Conservation (phyloP, 1,139 yeast genomes). For the Yamadazyma siamensis region DNA sequence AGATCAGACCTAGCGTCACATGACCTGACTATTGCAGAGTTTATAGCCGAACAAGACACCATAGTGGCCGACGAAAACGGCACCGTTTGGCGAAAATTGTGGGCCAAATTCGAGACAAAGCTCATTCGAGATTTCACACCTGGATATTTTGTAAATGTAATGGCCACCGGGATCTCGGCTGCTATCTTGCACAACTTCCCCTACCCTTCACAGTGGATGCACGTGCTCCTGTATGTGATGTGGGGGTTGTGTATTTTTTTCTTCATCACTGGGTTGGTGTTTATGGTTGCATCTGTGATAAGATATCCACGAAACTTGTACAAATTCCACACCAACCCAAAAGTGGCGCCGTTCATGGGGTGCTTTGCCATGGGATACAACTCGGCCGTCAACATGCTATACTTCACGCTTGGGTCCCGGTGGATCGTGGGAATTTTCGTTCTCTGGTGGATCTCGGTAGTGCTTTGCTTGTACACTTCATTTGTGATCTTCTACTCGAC, state of each 20-base stretch:
- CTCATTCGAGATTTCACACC: conserved; percentile 44
- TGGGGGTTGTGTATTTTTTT: conserved; percentile 50
- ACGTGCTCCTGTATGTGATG: conserved; percentile 54
- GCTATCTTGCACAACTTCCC: conserved; percentile 62
- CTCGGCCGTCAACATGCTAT: conserved; percentile 58
- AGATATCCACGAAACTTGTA: conserved; percentile 31
- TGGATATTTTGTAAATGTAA: conserved; percentile 65
- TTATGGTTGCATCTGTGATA: conserved; percentile 36
- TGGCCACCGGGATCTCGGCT: conserved; percentile 81
- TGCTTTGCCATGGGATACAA: conserved; percentile 76
- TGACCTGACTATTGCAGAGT: no score
- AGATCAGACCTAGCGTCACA: no score
- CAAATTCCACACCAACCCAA: conserved; percentile 41
- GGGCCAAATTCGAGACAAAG: conserved; percentile 9
- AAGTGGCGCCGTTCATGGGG: conserved; percentile 63
- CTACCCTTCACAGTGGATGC: conserved; percentile 59
- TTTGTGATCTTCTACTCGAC: conserved; percentile 51
- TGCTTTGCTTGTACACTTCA: conserved; percentile 51
- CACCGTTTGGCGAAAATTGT: not conserved
- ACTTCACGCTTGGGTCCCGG: conserved; percentile 29
- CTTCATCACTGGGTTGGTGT: conserved; percentile 36
- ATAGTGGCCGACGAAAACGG: not conserved
- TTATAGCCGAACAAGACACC: not conserved
- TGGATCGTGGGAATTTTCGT: conserved; percentile 48
- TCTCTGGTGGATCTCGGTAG: conserved; percentile 68